Evolutionary conservation across 2,329 filamentous ascomycete genomes (phyloP).

Genomic region (Aspergillus floridensis): DNA sequence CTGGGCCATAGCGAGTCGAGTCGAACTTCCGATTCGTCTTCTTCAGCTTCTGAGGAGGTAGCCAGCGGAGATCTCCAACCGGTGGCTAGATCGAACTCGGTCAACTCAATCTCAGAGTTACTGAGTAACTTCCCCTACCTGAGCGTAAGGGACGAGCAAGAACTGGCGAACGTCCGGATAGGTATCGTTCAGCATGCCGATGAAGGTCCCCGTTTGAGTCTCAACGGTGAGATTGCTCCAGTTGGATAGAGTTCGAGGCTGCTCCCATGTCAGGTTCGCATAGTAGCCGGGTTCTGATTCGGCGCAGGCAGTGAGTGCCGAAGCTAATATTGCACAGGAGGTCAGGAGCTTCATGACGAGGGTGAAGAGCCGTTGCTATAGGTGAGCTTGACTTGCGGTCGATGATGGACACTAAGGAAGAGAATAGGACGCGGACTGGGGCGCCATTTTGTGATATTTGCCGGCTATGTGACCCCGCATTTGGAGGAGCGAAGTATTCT

Average conservation of each 20-base stretch:
- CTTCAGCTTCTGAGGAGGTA: constrained; percentile 27
- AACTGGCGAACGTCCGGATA: constrained; percentile 39
- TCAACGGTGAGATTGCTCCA: constrained; percentile 17
- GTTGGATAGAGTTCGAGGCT: constrained; percentile 14
- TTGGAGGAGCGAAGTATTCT: not conserved
- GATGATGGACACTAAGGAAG: too few relatives aligned
- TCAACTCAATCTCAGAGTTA: too few relatives aligned
- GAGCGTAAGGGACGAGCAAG: constrained; percentile 38
- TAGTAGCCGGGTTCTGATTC: constrained; percentile 13
- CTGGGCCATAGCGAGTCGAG: constrained; percentile 25
- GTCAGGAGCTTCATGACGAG: not conserved
- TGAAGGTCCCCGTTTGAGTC: constrained; percentile 21
- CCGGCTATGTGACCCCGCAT: not conserved
- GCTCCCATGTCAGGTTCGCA: constrained; percentile 19
- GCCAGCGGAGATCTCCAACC: constrained; percentile 18
- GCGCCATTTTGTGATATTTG: too few relatives aligned
- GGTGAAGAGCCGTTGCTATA: not conserved
- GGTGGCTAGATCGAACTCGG: not conserved
- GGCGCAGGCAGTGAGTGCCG: not conserved
- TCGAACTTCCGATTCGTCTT: constrained; percentile 11
- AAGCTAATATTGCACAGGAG: not conserved
- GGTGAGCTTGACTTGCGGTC: too few relatives aligned
- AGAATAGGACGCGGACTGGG: too few relatives aligned
- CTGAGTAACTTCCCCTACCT: constrained; percentile 6
- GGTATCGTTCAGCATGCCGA: constrained; percentile 33